Base-by-base conservation (phyloP, 352 stramenopile genomes). In the Pythium aquatile region DNA sequence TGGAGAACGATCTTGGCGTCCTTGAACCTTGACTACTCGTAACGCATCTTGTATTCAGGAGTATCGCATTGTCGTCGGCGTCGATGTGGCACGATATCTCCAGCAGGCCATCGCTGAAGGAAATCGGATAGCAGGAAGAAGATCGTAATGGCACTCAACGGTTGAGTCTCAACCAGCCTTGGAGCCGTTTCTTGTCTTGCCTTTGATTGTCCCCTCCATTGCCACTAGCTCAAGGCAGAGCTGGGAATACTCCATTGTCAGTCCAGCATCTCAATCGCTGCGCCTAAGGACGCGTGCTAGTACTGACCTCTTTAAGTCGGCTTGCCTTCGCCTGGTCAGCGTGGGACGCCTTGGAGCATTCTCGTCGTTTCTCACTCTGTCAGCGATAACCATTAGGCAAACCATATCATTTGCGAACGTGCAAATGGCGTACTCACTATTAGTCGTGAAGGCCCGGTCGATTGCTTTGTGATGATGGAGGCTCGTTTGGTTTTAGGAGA, bases 71-170 rank as follows among this genome's bases (percentile, higher is more conserved):
- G 66, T 73, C 7, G 40, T 68, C 9, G 61, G 55, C 2, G 55
- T 73, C 9, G 66, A 73, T 26, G 60, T 61, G 11, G 66, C 66
- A 13, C 52, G 35, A 24, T 73, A 73, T 37, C 66, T 73, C 1
- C 32, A 67, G 44, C 55, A 62, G 11, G 66, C 66, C 8, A 68
- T 73, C 17, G 51, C 39, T 20, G 39, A 55, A 16, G 66, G 66
- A 11, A 55, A 44, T 1, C 28, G 33, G 4, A 28, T 68, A n/a
- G 5, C 7, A 6, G 16, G 10, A 5, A 20, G 29, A 28, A 1
- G 24, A 16, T 60, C 24, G 20, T 24, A 24, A 24, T 24, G 20
- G 20, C 20, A 46, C 10, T 28, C 29, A 24, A 24, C 20, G 20
- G 7, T 52, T 52, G 6, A 55, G 17, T 7, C 30, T 33, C 5